These are phyloP conservation scores for Liriodendron chinense DNA, from an alignment of 164 flowering plant genomes.

Conservation along the genomic window DNA sequence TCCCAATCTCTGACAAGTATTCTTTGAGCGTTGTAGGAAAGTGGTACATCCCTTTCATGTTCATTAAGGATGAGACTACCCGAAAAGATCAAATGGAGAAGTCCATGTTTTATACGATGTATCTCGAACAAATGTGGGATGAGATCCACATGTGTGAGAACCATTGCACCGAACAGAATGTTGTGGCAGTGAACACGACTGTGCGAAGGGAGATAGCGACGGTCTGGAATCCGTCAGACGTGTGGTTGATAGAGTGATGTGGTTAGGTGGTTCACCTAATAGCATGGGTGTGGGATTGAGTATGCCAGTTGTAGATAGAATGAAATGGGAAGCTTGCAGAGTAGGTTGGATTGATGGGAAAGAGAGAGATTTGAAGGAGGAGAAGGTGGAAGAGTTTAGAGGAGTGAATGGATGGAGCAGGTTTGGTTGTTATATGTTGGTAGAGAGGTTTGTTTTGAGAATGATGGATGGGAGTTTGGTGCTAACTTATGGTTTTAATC, in stretches of 20 bases:
- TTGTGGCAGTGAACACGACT: conserved; percentile 3
- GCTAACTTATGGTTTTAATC: conserved; percentile 40
- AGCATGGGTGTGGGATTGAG: conserved; percentile 7
- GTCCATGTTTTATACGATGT: conserved; percentile 49
- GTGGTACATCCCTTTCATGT: conserved; percentile 21
- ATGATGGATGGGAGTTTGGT: conserved; percentile 55
- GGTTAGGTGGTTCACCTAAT: not conserved
- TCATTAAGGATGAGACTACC: conserved; percentile 9
- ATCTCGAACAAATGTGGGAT: conserved; percentile 64
- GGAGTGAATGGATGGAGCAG: conserved; percentile 26
- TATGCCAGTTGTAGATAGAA: conserved; percentile 31
- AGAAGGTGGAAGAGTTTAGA: not conserved
- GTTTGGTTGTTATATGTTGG: conserved; percentile 54
- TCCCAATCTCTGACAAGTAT: conserved; percentile 5
- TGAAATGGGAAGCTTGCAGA: conserved; percentile 20
- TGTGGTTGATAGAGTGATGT: conserved; percentile 7
- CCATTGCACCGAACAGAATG: conserved; percentile 9
- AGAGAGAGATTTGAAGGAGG: conserved; percentile 14
- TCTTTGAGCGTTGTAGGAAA: conserved; percentile 5
- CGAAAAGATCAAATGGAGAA: conserved; percentile 33
- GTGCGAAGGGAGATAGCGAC: conserved; percentile 1
- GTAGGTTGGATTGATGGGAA: conserved; percentile 35
- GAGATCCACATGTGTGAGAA: conserved; percentile 32
- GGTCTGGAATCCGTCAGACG: not conserved
- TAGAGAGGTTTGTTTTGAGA: conserved; percentile 57